Evolutionary conservation across 169 alveolate species (phyloP).

Genomic region (Cryptosporidium tyzzeri): DNA sequence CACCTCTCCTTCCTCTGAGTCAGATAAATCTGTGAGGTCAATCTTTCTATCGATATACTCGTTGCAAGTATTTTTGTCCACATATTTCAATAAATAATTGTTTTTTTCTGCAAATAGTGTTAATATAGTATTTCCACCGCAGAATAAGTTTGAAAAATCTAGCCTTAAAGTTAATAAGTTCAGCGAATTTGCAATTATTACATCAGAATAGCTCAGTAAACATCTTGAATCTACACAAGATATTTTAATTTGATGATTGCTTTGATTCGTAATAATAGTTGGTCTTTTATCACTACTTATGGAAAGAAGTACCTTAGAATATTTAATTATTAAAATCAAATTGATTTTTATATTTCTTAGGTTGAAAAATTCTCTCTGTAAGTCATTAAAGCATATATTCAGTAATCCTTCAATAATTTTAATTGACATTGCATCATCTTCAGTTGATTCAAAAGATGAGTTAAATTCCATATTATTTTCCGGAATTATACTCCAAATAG

Average conservation of each 20-base stretch:
- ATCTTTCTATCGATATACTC: background rate
- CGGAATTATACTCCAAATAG: constrained; percentile 40
- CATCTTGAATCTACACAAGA: constrained; percentile 56
- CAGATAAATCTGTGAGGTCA: background rate
- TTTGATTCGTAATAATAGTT: constrained; percentile 27
- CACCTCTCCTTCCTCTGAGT: constrained; percentile 71
- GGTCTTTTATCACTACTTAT: constrained; percentile 5
- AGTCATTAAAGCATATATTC: background rate
- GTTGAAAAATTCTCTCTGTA: constrained; percentile 33
- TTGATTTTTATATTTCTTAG: constrained; percentile 6
- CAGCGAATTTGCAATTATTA: background rate
- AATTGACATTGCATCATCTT: background rate
- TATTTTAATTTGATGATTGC: constrained; percentile 18
- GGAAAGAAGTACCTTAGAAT: background rate
- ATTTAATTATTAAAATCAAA: constrained; percentile 14
- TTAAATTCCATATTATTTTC: constrained; percentile 11
- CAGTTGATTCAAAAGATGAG: background rate
- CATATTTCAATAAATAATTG: constrained; percentile 3
- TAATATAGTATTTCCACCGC: background rate
- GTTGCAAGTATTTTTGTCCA: background rate
- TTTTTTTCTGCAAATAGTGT: constrained; percentile 17
- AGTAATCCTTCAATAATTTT: constrained; percentile 6
- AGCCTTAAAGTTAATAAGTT: constrained; percentile 14
- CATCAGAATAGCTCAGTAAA: constrained; percentile 45
- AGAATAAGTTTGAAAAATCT: constrained; percentile 22